Evolutionary conservation across 208 protist species (phyloP).

Genomic region (Balamuthia mandrillaris): DNA sequence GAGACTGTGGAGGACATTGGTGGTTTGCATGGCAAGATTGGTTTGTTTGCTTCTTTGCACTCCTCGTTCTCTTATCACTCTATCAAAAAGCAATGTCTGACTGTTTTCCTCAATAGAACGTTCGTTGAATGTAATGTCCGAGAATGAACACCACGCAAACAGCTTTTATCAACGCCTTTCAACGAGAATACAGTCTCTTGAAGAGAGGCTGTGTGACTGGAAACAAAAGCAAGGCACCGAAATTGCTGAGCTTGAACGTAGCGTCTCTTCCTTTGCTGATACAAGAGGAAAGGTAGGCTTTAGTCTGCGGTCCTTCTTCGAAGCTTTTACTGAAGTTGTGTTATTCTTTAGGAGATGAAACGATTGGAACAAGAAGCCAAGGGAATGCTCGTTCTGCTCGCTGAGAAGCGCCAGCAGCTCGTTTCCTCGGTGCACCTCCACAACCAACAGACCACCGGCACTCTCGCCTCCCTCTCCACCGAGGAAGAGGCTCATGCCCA

Average conservation of each 20-base stretch:
- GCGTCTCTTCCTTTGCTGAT: not conserved
- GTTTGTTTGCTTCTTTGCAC: too few species aligned
- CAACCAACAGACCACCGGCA: too few species aligned
- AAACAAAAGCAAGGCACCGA: not conserved
- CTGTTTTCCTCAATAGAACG: not conserved
- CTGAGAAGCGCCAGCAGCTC: too few species aligned
- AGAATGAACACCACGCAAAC: not conserved
- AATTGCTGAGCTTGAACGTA: not conserved
- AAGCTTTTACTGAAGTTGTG: too few species aligned
- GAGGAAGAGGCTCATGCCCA: too few species aligned
- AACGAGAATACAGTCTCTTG: not conserved
- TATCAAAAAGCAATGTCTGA: not conserved
- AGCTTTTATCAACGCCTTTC: not conserved
- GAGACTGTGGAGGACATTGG: not conserved
- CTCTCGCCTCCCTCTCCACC: too few species aligned
- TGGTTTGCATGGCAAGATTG: not conserved
- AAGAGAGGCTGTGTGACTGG: not conserved
- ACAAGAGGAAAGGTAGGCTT: too few species aligned
- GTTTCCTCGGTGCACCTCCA: too few species aligned
- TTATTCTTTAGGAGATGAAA: too few species aligned
- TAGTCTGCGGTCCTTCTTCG: too few species aligned
- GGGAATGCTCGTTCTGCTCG: too few species aligned
- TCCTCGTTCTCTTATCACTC: not conserved
- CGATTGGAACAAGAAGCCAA: too few species aligned
- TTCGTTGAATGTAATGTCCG: not conserved